Evolutionary conservation across 108 stramenopile species (phyloP).

Genomic region (Skeletonema marinoi): DNA sequence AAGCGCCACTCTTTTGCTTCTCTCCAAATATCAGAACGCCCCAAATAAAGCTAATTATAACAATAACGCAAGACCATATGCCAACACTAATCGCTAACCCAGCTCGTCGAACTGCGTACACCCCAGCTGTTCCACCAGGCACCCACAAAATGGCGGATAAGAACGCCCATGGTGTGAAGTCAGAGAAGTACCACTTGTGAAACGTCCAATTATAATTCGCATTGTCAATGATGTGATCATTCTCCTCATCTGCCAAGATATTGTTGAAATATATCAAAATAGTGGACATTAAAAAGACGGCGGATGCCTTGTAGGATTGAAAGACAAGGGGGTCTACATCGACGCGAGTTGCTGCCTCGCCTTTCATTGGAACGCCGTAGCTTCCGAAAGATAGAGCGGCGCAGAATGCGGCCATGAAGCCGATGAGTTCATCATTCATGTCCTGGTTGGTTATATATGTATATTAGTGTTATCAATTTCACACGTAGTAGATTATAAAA

Average conservation of each 20-base stretch:
- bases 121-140: slow-evolving; percentile 71
- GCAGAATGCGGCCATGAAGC: slow-evolving; percentile 52
- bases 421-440: slow-evolving; percentile 28
- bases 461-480: too few species aligned
- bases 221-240: too few species aligned
- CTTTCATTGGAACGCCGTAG: slow-evolving; percentile 88
- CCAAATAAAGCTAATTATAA: slow-evolving; percentile 76
- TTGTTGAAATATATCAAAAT: slow-evolving; percentile 41
- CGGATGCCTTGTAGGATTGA: slow-evolving; percentile 83
- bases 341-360: slow-evolving; percentile 52
- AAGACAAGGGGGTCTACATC: slow-evolving; percentile 86
- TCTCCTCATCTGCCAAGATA: slow-evolving; percentile 17
- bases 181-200: slow-evolving; percentile 28
- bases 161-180: slow-evolving; percentile 61
- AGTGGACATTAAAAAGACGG: slow-evolving; percentile 32
- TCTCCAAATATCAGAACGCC: slow-evolving; percentile 79
- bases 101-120: slow-evolving; percentile 81
- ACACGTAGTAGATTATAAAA: too few species aligned
- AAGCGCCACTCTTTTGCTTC: slow-evolving; percentile 53
- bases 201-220: slow-evolving; percentile 14
- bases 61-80: slow-evolving; percentile 78
- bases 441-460: too few species aligned
- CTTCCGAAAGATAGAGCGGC: slow-evolving; percentile 74
- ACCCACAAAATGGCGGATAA: slow-evolving; percentile 75
- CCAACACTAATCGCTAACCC: slow-evolving; percentile 81